These are phyloP conservation scores for Pestalotiopsis sp. DNA, from an alignment of 2,329 filamentous ascomycete species.

Conservation along the genomic window DNA sequence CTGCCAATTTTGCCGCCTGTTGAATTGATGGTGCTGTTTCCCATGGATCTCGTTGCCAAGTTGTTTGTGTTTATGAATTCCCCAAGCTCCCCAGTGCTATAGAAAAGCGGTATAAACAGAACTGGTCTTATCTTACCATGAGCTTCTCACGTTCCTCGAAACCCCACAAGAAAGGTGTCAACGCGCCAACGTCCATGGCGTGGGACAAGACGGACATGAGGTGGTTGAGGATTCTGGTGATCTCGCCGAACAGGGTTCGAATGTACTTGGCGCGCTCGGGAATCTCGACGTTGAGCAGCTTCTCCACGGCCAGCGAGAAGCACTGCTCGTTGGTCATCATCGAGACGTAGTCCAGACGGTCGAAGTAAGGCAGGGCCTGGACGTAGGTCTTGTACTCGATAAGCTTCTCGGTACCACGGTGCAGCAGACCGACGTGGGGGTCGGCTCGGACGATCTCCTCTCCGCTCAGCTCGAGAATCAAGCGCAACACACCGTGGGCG, in stretches of 20 bases:
- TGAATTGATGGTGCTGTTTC: slow-evolving; percentile 1
- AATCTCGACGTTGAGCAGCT: slow-evolving; percentile 95
- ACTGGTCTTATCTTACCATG: slow-evolving; percentile 69
- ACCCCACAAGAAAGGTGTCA: slow-evolving; percentile 98
- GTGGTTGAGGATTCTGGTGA: slow-evolving; percentile 93
- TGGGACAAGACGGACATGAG: slow-evolving; percentile 97
- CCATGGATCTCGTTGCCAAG: not conserved
- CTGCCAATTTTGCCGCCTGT: slow-evolving; percentile 13
- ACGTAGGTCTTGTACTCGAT: slow-evolving; percentile 99
- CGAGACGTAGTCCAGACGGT: slow-evolving; percentile 97
- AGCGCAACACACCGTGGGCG: slow-evolving; percentile 93
- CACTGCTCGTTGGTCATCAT: slow-evolving; percentile 99
- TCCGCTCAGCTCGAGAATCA: slow-evolving; percentile 97
- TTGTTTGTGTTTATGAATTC: not conserved
- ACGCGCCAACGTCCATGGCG: slow-evolving; percentile 97
- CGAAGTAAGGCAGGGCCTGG: slow-evolving; percentile 97
- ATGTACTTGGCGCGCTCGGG: slow-evolving; percentile 97
- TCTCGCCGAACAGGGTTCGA: slow-evolving; percentile 91
- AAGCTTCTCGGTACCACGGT: slow-evolving; percentile 97
- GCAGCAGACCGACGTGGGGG: slow-evolving; percentile 93
- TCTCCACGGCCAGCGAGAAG: slow-evolving; percentile 93
- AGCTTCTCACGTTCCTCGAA: slow-evolving; percentile 99
- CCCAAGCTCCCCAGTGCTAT: not conserved
- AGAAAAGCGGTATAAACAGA: not conserved
- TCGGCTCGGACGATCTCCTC: slow-evolving; percentile 97